Evolutionary conservation across 2,329 filamentous ascomycete species (phyloP).

Genomic region (Lachnellula hyalina): DNA sequence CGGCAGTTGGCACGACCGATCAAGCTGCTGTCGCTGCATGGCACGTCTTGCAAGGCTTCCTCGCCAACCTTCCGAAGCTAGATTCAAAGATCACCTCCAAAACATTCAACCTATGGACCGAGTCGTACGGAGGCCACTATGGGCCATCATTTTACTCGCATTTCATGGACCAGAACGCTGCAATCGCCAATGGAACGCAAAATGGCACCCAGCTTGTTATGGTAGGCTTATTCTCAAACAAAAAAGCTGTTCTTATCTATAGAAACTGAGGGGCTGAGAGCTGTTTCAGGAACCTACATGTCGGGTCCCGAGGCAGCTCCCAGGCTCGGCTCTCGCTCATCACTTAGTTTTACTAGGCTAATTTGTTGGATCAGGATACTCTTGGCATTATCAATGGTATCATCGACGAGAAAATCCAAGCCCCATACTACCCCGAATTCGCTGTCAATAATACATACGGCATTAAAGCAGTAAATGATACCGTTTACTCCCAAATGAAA

Average conservation of each 20-base stretch:
- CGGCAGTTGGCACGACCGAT: slow-evolving; percentile 2
- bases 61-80: background rate
- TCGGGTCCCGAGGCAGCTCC: too few species aligned
- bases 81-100: slow-evolving; percentile 28
- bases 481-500: background rate
- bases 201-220: slow-evolving; percentile 45
- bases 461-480: slow-evolving; percentile 31
- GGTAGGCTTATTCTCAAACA: background rate
- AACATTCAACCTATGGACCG: slow-evolving; percentile 59
- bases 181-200: slow-evolving; percentile 40
- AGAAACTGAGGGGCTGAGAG: too few species aligned
- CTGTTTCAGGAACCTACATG: too few species aligned
- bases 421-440: slow-evolving; percentile 20
- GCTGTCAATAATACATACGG: slow-evolving; percentile 43
- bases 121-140: slow-evolving; percentile 64
- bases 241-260: too few species aligned
- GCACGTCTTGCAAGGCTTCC: slow-evolving; percentile 40
- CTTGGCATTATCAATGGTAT: slow-evolving; percentile 66
- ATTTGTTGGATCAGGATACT: slow-evolving; percentile 33
- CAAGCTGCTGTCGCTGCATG: slow-evolving; percentile 9
- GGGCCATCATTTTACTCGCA: slow-evolving; percentile 53
- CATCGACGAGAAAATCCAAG: slow-evolving; percentile 56
- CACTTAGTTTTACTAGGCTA: too few species aligned
- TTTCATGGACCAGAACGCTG: slow-evolving; percentile 55
- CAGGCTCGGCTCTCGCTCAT: too few species aligned